Conservation (phyloP, 345 rosid genomes). For the Pistacia integerrima region DNA sequence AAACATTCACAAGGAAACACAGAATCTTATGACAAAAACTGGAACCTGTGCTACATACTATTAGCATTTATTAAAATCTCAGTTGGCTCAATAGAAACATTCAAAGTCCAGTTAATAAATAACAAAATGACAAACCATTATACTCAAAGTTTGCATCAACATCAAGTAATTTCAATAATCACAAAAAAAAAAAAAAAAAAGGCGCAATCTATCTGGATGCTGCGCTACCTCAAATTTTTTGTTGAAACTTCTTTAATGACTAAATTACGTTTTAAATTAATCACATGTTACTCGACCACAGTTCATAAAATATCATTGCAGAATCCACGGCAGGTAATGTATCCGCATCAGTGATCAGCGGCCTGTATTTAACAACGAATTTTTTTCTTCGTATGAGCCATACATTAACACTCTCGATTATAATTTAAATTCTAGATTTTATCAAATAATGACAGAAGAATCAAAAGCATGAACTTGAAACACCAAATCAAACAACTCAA, state of each 20-base stretch:
- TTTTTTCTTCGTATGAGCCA: too few relatives aligned
- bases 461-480: background rate
- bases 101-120: background rate
- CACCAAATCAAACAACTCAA: background rate
- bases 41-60: constrained; percentile 3
- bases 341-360: background rate
- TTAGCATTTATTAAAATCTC: constrained; percentile 11
- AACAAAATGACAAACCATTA: constrained; percentile 28
- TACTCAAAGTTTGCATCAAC: constrained; percentile 20
- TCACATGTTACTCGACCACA: background rate
- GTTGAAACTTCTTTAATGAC: background rate
- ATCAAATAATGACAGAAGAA: background rate
- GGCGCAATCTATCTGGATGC: background rate
- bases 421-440: too few relatives aligned
- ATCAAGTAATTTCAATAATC: constrained; percentile 6
- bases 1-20: background rate
- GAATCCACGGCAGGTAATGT: background rate
- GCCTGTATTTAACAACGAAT: too few relatives aligned
- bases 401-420: too few relatives aligned
- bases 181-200: background rate
- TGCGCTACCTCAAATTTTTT: background rate
- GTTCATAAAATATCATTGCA: background rate
- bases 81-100: background rate
- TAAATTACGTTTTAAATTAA: background rate
- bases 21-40: background rate